A percentile compares a stretch with the other conserved stretches of the same genome.
phyloP scores from a whole-genome alignment of 371 early-diverging fungal species.

The Cladochytrium tenue region DNA sequence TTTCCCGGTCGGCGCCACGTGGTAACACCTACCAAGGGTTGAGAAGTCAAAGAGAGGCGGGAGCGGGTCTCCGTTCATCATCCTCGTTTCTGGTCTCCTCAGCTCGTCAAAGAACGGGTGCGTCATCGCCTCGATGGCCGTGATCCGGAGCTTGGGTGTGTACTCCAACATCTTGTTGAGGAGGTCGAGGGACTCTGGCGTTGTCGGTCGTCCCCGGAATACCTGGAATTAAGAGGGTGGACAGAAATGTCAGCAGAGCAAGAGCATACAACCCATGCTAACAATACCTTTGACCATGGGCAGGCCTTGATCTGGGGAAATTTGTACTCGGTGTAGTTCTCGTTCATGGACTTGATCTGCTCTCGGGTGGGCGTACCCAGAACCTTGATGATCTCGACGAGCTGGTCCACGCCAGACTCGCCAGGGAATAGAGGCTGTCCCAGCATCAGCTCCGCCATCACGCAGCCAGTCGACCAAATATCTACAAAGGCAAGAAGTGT shows the following conservation, averaged over 20 bases:
- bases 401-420: constrained; percentile 98
- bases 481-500: constrained; percentile 44
- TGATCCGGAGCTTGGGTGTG: constrained; percentile 86
- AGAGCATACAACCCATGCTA: not conserved
- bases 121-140: constrained; percentile 91
- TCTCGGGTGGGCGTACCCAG: constrained; percentile 97
- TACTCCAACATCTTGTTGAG: constrained; percentile 89
- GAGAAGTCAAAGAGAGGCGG: constrained; percentile 92
- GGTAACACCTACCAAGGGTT: constrained; percentile 63
- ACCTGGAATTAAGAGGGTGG: constrained; percentile 25
- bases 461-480: constrained; percentile 98
- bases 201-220: constrained; percentile 74
- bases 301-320: constrained; percentile 97
- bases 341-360: constrained; percentile 94
- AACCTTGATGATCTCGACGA: constrained; percentile 99
- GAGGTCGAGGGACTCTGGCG: constrained; percentile 86
- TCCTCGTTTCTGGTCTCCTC: constrained; percentile 76
- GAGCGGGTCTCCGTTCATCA: constrained; percentile 77
- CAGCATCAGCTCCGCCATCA: constrained; percentile 98
- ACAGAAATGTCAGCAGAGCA: not conserved
- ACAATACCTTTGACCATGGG: constrained; percentile 72
- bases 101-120: constrained; percentile 97
- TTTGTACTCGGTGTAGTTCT: constrained; percentile 94
- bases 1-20: not conserved
- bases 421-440: constrained; percentile 98